Evolutionary conservation across 768 basidiomycete species (phyloP).

Genomic region (Zangia roseola): DNA sequence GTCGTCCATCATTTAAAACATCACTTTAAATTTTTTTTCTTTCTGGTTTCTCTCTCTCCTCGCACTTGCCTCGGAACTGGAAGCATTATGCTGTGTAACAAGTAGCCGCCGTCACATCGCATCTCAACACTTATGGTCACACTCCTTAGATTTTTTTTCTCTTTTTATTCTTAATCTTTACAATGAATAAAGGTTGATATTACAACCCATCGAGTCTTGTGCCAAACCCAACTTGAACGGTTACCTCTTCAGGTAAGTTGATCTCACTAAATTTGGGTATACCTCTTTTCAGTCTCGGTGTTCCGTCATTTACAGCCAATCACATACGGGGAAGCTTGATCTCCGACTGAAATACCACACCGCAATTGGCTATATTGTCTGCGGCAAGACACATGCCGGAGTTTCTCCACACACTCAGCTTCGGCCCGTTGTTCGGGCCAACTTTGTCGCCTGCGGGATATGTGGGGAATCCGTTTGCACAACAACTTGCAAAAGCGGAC

Average conservation of each 20-base stretch:
- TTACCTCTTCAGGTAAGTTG: conserved; percentile 8
- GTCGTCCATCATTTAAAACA: neutral
- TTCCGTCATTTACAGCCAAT: no score
- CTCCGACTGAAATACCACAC: no score
- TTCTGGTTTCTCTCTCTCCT: neutral
- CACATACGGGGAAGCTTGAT: no score
- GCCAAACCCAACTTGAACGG: conserved; percentile 4
- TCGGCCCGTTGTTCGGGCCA: neutral
- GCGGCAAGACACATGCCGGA: conserved; percentile 1
- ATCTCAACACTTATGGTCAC: conserved; percentile 13
- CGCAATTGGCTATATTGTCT: no score
- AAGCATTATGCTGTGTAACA: conserved; percentile 19
- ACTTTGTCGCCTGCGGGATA: neutral
- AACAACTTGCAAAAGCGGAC: neutral
- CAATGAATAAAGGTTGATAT: conserved; percentile 15
- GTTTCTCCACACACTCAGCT: neutral
- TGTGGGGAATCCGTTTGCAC: conserved; percentile 1
- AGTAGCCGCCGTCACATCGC: conserved; percentile 19
- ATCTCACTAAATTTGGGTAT: neutral
- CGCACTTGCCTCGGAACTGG: neutral
- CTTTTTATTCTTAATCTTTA: conserved; percentile 20
- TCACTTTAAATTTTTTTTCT: neutral
- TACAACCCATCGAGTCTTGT: conserved; percentile 1
- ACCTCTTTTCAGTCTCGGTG: no score
- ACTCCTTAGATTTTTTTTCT: conserved; percentile 19